Base-by-base conservation (phyloP, 192 early-diverging fungal genomes). In the Dispira parvispora region DNA sequence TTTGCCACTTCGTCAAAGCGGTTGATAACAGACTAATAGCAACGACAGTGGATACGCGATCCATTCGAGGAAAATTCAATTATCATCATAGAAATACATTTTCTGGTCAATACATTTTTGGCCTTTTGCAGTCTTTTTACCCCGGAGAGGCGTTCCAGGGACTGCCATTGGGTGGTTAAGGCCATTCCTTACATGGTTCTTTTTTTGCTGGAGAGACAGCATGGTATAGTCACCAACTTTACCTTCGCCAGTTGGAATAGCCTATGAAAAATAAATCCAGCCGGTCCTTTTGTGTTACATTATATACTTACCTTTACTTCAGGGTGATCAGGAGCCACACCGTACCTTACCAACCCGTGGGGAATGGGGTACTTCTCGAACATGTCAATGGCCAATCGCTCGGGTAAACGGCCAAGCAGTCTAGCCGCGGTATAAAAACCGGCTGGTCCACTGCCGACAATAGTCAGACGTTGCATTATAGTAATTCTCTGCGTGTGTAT, bases 301-400 rank as follows among this genome's bases (percentile, higher is more conserved):
- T n/a, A n/a, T 38, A 38, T 6, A 38, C 20, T 11, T 74, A 86
- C 89, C 78, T 98, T 98, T 25, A 95, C 96, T 73, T 96, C 93
- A 8, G 88, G 91, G 66, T 98, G 96, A 71, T 96, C 91, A 6
- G 96, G 91, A 23, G 96, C 92, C 16, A 98, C 94, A 28, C 93
- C 96, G 71, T 82, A 98, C 2, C 93, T 80, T 26, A 91, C 91
- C 8, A 96, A 76, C 1, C 96, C 93, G 69, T 87, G 85, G 5
- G 96, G 96, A 0, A 89, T 76, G 0, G 91, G 89, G 0, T 91
- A 73, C 27, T 76, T 68, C 65, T 96, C 96, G 62, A 83, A 88
- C 73, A 98, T 87, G 67, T 96, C 90, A 43, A 98, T 68, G 18
- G 28, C 42, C 16, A 68, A 32, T 0, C 74, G 70, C 25, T 69